Evolutionary conservation across 352 stramenopile species (phyloP).

Genomic region (Pythium diclinum): DNA sequence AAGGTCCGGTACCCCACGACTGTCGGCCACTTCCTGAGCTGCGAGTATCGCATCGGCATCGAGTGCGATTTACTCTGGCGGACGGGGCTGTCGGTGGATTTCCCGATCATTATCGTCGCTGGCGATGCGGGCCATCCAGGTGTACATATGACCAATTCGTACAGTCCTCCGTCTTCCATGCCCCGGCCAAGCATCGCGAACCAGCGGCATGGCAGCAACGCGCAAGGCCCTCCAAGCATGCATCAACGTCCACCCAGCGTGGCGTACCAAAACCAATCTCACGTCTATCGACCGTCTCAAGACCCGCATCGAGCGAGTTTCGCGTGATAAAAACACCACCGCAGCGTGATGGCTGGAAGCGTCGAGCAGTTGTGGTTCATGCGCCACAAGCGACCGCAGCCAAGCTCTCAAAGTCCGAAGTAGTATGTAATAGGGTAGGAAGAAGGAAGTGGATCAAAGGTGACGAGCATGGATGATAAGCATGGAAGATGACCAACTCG

Average conservation of each 20-base stretch:
- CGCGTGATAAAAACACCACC: slow-evolving; percentile 12
- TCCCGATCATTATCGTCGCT: slow-evolving; percentile 28
- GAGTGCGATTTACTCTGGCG: slow-evolving; percentile 50
- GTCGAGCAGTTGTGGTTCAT: background rate
- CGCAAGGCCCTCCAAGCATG: slow-evolving; percentile 24
- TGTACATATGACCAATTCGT: background rate
- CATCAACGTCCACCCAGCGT: slow-evolving; percentile 29
- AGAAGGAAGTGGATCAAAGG: background rate
- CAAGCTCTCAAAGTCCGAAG: background rate
- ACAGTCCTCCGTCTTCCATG: slow-evolving; percentile 20
- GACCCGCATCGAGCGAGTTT: slow-evolving; percentile 28
- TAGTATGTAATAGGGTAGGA: background rate
- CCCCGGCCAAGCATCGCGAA: slow-evolving; percentile 19
- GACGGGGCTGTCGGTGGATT: slow-evolving; percentile 27
- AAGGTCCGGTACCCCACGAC: slow-evolving; percentile 61
- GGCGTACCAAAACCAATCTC: slow-evolving; percentile 24
- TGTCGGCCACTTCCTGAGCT: slow-evolving; percentile 48
- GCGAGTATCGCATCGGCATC: slow-evolving; percentile 57
- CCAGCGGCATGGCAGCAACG: slow-evolving; percentile 20
- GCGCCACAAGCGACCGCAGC: background rate
- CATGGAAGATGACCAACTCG: background rate
- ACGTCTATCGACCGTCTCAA: slow-evolving; percentile 23
- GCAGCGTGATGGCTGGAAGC: background rate
- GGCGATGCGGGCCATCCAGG: slow-evolving; percentile 15
- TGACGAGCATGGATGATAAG: background rate